Evolutionary conservation across 1,139 yeast genomes (phyloP).

Genomic region (Sugiyamaella paludigena): DNA sequence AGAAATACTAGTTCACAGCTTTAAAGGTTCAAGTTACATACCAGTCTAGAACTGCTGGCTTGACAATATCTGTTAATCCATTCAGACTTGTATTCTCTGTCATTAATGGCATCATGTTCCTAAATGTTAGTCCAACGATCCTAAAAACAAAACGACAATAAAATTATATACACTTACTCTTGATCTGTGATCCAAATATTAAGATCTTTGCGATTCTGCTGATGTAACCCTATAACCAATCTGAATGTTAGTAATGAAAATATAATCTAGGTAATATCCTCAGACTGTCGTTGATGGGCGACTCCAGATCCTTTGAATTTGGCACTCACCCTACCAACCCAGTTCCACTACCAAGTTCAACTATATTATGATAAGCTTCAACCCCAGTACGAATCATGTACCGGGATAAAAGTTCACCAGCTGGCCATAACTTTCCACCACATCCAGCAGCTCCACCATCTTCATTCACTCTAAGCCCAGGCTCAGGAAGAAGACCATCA

Average conservation of each 20-base stretch:
- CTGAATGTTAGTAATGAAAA: conserved; percentile 20
- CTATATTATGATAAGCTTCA: conserved; percentile 34
- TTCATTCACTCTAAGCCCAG: conserved; percentile 44
- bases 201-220: conserved; percentile 32
- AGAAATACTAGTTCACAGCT: too few relatives aligned
- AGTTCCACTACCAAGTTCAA: conserved; percentile 58
- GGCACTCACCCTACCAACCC: conserved; percentile 47
- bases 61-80: conserved; percentile 37
- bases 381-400: conserved; percentile 41
- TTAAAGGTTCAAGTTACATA: too few relatives aligned
- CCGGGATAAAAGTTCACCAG: conserved; percentile 52
- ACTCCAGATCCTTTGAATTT: background rate
- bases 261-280: too few relatives aligned
- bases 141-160: background rate
- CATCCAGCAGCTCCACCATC: conserved; percentile 60
- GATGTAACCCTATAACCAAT: conserved; percentile 38
- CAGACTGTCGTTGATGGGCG: too few relatives aligned
- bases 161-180: conserved; percentile 24
- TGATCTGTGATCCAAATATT: conserved; percentile 47
- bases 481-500: conserved; percentile 41
- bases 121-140: conserved; percentile 12
- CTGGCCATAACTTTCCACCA: conserved; percentile 61
- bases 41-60: conserved; percentile 48
- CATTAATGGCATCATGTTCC: conserved; percentile 48
- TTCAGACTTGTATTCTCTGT: conserved; percentile 45